Percentiles rank a stretch among this genome's conserved stretches.
Conservation (phyloP, 305 asterid species). For the Caryopteris hybrid region DNA sequence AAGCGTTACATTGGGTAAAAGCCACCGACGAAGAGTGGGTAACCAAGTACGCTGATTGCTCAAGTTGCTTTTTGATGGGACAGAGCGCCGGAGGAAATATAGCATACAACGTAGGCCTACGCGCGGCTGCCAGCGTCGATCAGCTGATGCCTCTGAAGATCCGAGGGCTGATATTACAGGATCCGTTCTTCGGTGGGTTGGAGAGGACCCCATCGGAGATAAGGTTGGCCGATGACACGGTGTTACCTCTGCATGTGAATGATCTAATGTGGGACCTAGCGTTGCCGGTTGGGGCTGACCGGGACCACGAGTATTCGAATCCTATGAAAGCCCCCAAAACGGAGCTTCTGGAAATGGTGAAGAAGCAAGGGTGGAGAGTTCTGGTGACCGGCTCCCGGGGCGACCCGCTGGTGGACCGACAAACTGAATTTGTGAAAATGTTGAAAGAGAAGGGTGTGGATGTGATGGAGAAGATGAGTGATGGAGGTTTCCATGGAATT, state of each 20-base stretch:
- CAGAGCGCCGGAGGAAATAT: slow-evolving; percentile 57
- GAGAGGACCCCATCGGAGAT: not conserved
- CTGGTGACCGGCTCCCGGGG: slow-evolving; percentile 26
- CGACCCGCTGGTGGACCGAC: slow-evolving; percentile 24
- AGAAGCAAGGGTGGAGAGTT: slow-evolving; percentile 8
- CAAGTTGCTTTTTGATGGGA: slow-evolving; percentile 47
- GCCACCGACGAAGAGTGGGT: slow-evolving; percentile 35
- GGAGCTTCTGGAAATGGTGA: slow-evolving; percentile 1
- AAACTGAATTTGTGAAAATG: slow-evolving; percentile 8
- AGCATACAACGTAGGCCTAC: slow-evolving; percentile 34
- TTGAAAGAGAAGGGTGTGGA: slow-evolving; percentile 15
- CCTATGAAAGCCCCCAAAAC: not conserved
- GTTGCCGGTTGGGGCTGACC: not conserved
- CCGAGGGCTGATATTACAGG: slow-evolving; percentile 41
- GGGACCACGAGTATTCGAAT: not conserved
- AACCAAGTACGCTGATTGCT: slow-evolving; percentile 33
- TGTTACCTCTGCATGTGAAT: not conserved
- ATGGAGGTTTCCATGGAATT: slow-evolving; percentile 24
- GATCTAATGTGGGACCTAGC: not conserved
- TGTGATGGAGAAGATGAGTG: slow-evolving; percentile 11
- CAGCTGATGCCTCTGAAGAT: slow-evolving; percentile 37
- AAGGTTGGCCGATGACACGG: not conserved
- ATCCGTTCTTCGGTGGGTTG: not conserved
- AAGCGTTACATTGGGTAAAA: slow-evolving; percentile 32
- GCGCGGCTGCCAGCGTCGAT: slow-evolving; percentile 8